These are phyloP conservation scores for Sporothrix curviconia DNA, from an alignment of 2,329 filamentous ascomycete species.

Conservation along the genomic window DNA sequence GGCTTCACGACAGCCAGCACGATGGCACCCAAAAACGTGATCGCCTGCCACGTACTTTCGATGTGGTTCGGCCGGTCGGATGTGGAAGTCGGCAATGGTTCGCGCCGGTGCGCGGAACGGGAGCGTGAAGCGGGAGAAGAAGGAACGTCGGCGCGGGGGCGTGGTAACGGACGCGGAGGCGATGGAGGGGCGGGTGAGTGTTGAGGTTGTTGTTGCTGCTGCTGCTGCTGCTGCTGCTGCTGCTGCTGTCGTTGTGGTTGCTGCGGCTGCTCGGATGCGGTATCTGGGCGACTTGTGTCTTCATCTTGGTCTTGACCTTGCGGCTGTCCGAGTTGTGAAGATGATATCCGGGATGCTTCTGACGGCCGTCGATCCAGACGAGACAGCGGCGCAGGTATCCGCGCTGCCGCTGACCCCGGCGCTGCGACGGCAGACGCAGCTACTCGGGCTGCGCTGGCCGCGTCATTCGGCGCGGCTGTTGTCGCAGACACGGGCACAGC, in stretches of 20 bases:
- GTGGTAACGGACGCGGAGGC: conserved; percentile 34
- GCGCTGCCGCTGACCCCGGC: no score
- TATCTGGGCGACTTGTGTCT: no score
- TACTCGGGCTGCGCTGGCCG: neutral
- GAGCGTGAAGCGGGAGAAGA: conserved; percentile 48
- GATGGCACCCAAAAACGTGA: conserved; percentile 64
- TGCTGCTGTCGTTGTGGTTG: neutral
- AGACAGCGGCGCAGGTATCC: neutral
- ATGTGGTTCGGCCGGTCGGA: conserved; percentile 70
- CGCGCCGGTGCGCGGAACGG: conserved; percentile 49
- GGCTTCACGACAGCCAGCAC: conserved; percentile 68
- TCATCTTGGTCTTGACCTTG: neutral
- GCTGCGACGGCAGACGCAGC: neutral
- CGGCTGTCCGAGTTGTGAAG: neutral
- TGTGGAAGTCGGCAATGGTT: conserved; percentile 70
- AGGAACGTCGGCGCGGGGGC: conserved; percentile 29
- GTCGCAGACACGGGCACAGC: neutral
- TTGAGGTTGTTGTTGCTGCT: conserved; percentile 13
- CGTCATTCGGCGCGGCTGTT: neutral
- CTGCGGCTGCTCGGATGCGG: neutral
- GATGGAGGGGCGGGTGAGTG: conserved; percentile 33
- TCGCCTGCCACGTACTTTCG: conserved; percentile 71
- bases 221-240: neutral
- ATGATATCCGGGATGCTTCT: neutral
- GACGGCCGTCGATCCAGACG: neutral